A percentile compares a stretch with the other conserved stretches of the same genome.
Evolutionary conservation across 176 grass and related monocot genomes (phyloP).

Genomic region (Saccharum spontaneum): DNA sequence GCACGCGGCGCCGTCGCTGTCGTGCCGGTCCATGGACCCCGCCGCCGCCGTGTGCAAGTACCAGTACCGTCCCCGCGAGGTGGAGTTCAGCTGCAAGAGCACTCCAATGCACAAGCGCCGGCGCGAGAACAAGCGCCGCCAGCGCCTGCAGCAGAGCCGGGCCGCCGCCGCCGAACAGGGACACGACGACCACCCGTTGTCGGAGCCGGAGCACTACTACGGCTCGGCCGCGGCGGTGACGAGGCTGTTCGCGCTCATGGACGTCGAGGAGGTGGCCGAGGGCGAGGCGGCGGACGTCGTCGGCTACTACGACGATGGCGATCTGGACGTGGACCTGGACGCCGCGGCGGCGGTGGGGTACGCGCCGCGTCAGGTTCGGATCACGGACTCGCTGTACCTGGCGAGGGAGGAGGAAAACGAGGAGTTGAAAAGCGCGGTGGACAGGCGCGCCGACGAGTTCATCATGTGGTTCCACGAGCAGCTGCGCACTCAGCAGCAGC

Average conservation of each 20-base stretch:
- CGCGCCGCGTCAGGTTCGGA: slow-evolving; percentile 37
- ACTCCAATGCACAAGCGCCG: slow-evolving; percentile 55
- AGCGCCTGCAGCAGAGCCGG: slow-evolving; percentile 7
- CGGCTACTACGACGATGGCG: background rate
- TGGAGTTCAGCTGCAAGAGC: slow-evolving; percentile 89
- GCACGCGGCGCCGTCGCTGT: slow-evolving; percentile 11
- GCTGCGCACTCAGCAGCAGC: slow-evolving; percentile 55
- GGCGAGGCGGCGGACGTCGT: background rate
- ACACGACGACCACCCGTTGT: background rate
- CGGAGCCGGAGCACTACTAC: background rate
- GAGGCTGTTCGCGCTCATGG: slow-evolving; percentile 59
- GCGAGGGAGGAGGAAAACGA: slow-evolving; percentile 41
- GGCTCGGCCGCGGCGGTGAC: slow-evolving; percentile 30
- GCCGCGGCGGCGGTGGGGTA: background rate
- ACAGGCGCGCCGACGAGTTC: slow-evolving; percentile 85
- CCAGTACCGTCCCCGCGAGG: slow-evolving; percentile 59
- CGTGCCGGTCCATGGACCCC: slow-evolving; percentile 74
- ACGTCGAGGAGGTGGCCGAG: slow-evolving; percentile 36
- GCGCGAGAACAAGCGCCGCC: slow-evolving; percentile 15
- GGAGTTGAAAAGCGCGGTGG: slow-evolving; percentile 39
- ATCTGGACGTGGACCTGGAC: slow-evolving; percentile 3
- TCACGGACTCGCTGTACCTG: slow-evolving; percentile 70
- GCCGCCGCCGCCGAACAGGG: background rate
- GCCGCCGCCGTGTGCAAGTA: slow-evolving; percentile 43
- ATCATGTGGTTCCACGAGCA: slow-evolving; percentile 83